phyloP scores from a whole-genome alignment of 2,329 filamentous ascomycete genomes.

The Aspergillus novoparasiticus region DNA sequence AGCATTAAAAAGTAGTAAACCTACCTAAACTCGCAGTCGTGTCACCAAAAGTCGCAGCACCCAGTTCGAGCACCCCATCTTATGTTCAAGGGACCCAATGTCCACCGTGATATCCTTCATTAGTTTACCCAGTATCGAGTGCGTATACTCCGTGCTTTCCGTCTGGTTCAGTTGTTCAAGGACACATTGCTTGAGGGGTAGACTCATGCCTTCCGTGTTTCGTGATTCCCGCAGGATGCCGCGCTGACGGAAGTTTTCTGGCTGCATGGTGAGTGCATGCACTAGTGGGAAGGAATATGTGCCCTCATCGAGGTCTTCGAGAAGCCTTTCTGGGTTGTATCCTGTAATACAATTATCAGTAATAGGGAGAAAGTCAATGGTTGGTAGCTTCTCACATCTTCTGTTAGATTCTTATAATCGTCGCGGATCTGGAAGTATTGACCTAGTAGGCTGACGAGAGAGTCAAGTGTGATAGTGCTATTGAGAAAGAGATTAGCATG shows the following conservation, averaged over 20 bases:
- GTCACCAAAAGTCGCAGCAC: conserved; percentile 9
- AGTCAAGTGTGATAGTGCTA: too few species aligned
- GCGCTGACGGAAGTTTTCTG: neutral
- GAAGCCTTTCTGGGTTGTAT: conserved; percentile 71
- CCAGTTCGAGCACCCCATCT: conserved; percentile 8
- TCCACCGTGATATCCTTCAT: conserved; percentile 5
- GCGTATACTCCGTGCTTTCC: conserved; percentile 6
- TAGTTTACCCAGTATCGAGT: neutral
- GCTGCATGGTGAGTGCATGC: conserved; percentile 50
- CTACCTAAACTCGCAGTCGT: neutral
- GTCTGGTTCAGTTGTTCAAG: neutral
- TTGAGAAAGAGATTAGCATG: too few species aligned
- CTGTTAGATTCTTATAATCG: conserved; percentile 5
- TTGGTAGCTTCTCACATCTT: conserved; percentile 19
- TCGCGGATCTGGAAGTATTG: conserved; percentile 6
- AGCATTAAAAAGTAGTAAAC: neutral
- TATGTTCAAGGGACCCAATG: conserved; percentile 2
- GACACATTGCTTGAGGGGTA: conserved; percentile 2
- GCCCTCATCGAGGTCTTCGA: conserved; percentile 69
- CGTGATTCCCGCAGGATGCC: conserved; percentile 1
- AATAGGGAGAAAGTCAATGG: neutral
- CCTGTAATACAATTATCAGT: conserved; percentile 48
- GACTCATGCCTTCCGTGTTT: neutral
- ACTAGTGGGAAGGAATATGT: conserved; percentile 93
- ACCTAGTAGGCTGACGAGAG: too few species aligned